phyloP scores from a whole-genome alignment of 495 filamentous ascomycete genomes.

The Penicillium goetzii region DNA sequence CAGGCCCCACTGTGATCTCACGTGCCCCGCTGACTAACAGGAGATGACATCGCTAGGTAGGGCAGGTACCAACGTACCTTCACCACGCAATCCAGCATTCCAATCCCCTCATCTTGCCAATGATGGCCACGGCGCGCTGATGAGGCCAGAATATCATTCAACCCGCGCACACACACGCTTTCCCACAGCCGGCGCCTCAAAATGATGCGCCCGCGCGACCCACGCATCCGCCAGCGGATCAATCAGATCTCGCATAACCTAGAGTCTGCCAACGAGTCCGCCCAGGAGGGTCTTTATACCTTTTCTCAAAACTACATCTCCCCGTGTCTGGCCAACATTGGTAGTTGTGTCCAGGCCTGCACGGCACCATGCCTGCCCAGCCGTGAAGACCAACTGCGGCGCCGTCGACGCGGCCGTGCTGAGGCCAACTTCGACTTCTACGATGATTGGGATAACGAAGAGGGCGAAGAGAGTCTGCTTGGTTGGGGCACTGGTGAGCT shows the following conservation, averaged over 20 bases:
- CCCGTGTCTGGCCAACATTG: constrained; percentile 74
- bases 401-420: constrained; percentile 67
- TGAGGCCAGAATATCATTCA: constrained; percentile 18
- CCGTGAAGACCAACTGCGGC: constrained; percentile 72
- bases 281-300: constrained; percentile 84
- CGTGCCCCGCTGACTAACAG: constrained; percentile 33
- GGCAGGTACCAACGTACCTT: constrained; percentile 2
- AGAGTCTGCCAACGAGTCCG: constrained; percentile 88
- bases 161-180: not conserved
- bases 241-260: constrained; percentile 91
- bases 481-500: constrained; percentile 83
- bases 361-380: constrained; percentile 71
- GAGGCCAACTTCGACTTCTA: constrained; percentile 96
- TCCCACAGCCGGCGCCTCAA: constrained; percentile 13
- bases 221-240: constrained; percentile 89
- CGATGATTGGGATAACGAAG: constrained; percentile 92
- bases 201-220: constrained; percentile 77
- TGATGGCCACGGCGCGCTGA: constrained; percentile 17
- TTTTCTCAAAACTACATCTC: constrained; percentile 84
- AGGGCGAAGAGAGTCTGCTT: constrained; percentile 62
- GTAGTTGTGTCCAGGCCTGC: constrained; percentile 68
- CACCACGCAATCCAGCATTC: constrained; percentile 7
- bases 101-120: constrained; percentile 3
- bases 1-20: constrained; percentile 13
- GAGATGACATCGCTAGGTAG: constrained; percentile 27